Percentiles rank a stretch among this genome's conserved stretches.
These are phyloP conservation scores for Pyronema domesticum DNA, from an alignment of 495 filamentous ascomycete genomes.

Conservation along the genomic window DNA sequence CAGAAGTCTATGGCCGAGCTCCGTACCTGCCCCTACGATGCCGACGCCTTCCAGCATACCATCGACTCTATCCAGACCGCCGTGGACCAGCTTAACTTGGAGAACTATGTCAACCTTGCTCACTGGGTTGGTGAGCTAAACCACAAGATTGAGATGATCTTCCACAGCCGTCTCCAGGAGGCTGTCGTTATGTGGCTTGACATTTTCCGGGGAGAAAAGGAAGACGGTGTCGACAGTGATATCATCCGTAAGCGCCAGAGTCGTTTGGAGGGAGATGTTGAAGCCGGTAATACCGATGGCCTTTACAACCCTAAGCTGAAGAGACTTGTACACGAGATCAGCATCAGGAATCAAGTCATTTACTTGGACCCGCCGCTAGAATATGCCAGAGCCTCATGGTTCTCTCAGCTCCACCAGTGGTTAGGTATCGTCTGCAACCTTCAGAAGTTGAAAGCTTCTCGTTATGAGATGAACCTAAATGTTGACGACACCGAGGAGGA, in stretches of 20 bases:
- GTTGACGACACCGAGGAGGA: conserved; percentile 45
- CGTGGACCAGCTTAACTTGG: conserved; percentile 87
- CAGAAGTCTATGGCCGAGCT: conserved; percentile 67
- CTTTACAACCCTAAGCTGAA: conserved; percentile 40
- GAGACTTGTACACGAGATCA: conserved; percentile 69
- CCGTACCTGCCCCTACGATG: conserved; percentile 67
- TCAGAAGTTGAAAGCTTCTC: conserved; percentile 77
- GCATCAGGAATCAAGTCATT: conserved; percentile 91
- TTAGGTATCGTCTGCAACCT: conserved; percentile 81
- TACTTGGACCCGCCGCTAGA: conserved; percentile 86
- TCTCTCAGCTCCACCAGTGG: conserved; percentile 81
- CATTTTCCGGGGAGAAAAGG: conserved; percentile 49
- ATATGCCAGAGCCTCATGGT: conserved; percentile 84
- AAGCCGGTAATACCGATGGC: conserved; percentile 26
- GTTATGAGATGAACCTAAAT: conserved; percentile 74
- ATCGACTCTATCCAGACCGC: conserved; percentile 69
- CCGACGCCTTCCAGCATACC: conserved; percentile 54
- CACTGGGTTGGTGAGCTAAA: conserved; percentile 82
- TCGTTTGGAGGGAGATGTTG: conserved; percentile 25
- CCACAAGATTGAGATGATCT: conserved; percentile 54
- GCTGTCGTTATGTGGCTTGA: conserved; percentile 72
- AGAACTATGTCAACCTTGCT: conserved; percentile 80
- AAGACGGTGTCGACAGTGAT: conserved; percentile 29
- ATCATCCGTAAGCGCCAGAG: conserved; percentile 31
- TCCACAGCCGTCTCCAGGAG: conserved; percentile 57